Percentiles rank a stretch among this genome's conserved stretches.
These are phyloP conservation scores for Ananas comosus DNA, from an alignment of 176 grass and related monocot genomes.

Conservation along the genomic window DNA sequence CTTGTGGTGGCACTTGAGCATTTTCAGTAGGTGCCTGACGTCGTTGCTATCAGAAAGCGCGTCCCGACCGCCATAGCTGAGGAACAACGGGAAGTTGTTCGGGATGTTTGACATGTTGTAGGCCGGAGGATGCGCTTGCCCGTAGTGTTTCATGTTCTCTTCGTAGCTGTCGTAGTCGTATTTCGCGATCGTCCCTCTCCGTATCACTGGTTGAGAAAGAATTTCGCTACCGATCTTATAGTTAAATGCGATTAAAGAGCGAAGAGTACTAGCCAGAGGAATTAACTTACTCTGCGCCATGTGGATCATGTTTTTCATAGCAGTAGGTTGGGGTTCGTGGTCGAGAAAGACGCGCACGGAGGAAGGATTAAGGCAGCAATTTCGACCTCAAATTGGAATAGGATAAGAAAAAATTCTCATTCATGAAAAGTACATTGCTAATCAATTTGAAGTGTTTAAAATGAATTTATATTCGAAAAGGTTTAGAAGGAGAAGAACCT, in stretches of 20 bases:
- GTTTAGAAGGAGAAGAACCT: conserved; percentile 15
- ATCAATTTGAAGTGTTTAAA: too few relatives aligned
- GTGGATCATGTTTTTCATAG: conserved; percentile 50
- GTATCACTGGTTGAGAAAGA: conserved; percentile 23
- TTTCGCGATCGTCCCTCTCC: conserved; percentile 35
- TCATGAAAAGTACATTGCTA: too few relatives aligned
- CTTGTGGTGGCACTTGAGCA: conserved; percentile 25
- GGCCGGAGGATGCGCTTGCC: conserved; percentile 25
- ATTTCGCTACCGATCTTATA: too few relatives aligned
- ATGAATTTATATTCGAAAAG: too few relatives aligned
- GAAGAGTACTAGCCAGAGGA: too few relatives aligned
- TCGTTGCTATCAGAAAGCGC: conserved; percentile 40
- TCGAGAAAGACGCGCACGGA: conserved; percentile 30
- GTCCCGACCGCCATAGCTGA: conserved; percentile 45
- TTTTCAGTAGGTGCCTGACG: conserved; percentile 26
- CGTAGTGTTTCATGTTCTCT: conserved; percentile 39
- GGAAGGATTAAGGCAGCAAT: conserved; percentile 53
- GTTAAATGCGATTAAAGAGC: too few relatives aligned
- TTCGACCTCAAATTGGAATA: conserved; percentile 22
- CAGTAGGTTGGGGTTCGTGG: conserved; percentile 46
- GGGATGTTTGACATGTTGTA: conserved; percentile 50
- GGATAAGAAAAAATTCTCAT: too few relatives aligned
- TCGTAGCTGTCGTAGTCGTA: conserved; percentile 38
- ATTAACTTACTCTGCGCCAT: conserved; percentile 41
- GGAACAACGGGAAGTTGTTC: conserved; percentile 40